Evolutionary conservation across 2,329 filamentous ascomycete species (phyloP).

Genomic region (Fusarium sterilihyphosum): DNA sequence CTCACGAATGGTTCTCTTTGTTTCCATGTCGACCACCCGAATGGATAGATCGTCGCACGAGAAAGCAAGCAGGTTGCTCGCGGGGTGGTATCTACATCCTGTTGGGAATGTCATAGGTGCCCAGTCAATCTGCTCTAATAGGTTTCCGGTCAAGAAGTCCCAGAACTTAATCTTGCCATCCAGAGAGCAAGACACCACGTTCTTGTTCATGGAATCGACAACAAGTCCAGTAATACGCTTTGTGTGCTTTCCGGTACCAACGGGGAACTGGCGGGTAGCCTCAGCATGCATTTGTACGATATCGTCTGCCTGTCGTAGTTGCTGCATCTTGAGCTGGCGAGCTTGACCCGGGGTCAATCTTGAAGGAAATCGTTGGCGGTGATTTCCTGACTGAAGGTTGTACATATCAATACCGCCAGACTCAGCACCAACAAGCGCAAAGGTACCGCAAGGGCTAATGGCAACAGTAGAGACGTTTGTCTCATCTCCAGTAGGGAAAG

Average conservation of each 20-base stretch:
- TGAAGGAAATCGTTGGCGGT: slow-evolving; percentile 88
- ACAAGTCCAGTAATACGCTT: slow-evolving; percentile 86
- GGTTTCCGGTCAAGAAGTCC: slow-evolving; percentile 86
- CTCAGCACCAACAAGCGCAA: slow-evolving; percentile 87
- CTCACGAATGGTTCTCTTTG: slow-evolving; percentile 89
- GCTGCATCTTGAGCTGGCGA: slow-evolving; percentile 75
- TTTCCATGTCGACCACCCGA: slow-evolving; percentile 89
- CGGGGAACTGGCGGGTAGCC: slow-evolving; percentile 53
- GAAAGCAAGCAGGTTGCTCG: slow-evolving; percentile 87
- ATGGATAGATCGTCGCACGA: slow-evolving; percentile 90
- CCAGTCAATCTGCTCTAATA: slow-evolving; percentile 87
- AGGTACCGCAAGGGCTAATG: slow-evolving; percentile 91
- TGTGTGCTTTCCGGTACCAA: slow-evolving; percentile 77
- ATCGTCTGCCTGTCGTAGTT: slow-evolving; percentile 67
- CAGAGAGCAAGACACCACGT: slow-evolving; percentile 83
- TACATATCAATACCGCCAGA: slow-evolving; percentile 91
- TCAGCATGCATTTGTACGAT: slow-evolving; percentile 64
- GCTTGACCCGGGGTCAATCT: slow-evolving; percentile 81
- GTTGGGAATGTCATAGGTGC: slow-evolving; percentile 77
- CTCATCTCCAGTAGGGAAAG: slow-evolving; percentile 85
- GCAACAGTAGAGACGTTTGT: slow-evolving; percentile 87
- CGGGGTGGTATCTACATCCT: slow-evolving; percentile 80
- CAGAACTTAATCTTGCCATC: slow-evolving; percentile 98
- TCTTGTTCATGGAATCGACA: slow-evolving; percentile 89
- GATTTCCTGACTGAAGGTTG: slow-evolving; percentile 92